Percentiles rank a stretch among this genome's conserved stretches.
Evolutionary conservation across 257 asterid species (phyloP).

Genomic region (Solanum sejunctum): DNA sequence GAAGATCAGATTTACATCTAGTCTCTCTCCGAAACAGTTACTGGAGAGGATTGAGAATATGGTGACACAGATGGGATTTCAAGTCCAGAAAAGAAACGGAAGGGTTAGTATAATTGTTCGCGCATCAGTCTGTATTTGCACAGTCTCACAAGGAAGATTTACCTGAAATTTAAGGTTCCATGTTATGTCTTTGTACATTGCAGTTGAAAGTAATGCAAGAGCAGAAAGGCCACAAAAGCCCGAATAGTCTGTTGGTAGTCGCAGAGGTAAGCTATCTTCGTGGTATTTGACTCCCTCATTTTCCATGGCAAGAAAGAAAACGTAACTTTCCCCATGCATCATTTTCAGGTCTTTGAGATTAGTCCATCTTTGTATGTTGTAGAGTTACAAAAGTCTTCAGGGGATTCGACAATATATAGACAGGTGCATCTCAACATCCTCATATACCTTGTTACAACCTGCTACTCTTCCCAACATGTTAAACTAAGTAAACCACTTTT

Average conservation of each 20-base stretch:
- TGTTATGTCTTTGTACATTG: neutral
- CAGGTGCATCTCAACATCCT: slow-evolving; percentile 28
- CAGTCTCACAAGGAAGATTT: neutral
- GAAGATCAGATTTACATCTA: slow-evolving; percentile 80
- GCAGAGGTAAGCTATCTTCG: slow-evolving; percentile 54
- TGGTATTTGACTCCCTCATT: neutral
- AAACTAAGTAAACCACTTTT: neutral
- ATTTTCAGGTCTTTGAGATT: slow-evolving; percentile 72
- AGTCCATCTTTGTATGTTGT: slow-evolving; percentile 75
- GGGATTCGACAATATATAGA: slow-evolving; percentile 64
- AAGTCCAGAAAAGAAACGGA: slow-evolving; percentile 72
- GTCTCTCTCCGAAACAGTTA: slow-evolving; percentile 63
- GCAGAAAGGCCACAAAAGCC: slow-evolving; percentile 34
- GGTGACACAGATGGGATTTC: slow-evolving; percentile 65
- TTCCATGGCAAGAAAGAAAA: neutral
- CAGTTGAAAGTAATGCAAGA: slow-evolving; percentile 68
- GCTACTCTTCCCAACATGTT: neutral
- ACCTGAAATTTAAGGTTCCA: neutral
- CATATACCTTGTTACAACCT: neutral
- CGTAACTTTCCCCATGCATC: neutral
- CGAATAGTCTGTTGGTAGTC: slow-evolving; percentile 47
- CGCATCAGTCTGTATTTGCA: neutral
- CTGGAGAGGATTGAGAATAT: slow-evolving; percentile 61
- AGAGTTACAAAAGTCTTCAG: slow-evolving; percentile 61
- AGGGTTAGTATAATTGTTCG: slow-evolving; percentile 28